phyloP scores from a whole-genome alignment of 352 stramenopile genomes.

The Pythium scleroteichum region DNA sequence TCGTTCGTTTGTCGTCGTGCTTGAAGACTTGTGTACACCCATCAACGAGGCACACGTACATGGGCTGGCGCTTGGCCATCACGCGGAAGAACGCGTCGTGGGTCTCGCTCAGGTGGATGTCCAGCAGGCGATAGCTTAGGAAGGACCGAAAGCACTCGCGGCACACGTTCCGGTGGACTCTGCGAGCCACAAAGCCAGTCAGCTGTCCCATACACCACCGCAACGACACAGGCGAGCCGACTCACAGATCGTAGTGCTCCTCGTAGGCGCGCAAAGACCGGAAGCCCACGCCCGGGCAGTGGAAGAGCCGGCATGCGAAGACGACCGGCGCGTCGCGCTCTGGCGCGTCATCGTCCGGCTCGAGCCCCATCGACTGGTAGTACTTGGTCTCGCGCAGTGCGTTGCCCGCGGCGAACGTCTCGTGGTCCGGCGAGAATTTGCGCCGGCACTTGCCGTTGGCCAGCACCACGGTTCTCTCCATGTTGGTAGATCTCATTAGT shows the following conservation, averaged over 20 bases:
- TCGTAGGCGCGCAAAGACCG: slow-evolving; percentile 49
- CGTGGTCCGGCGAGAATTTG: slow-evolving; percentile 51
- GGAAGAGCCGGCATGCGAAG: slow-evolving; percentile 48
- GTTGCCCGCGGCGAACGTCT: slow-evolving; percentile 48
- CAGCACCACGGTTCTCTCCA: slow-evolving; percentile 37
- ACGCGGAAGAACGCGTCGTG: slow-evolving; percentile 70
- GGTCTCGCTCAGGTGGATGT: slow-evolving; percentile 63
- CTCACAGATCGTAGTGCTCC: slow-evolving; percentile 67
- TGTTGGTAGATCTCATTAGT: slow-evolving; percentile 11
- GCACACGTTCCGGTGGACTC: slow-evolving; percentile 48
- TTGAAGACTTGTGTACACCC: slow-evolving; percentile 45
- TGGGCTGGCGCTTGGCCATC: slow-evolving; percentile 57
- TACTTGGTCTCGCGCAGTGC: slow-evolving; percentile 45
- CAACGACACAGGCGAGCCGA: too few species aligned
- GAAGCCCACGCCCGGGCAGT: slow-evolving; percentile 44
- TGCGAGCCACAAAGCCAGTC: not conserved
- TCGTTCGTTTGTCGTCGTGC: slow-evolving; percentile 51
- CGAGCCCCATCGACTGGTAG: slow-evolving; percentile 31
- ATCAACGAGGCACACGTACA: slow-evolving; percentile 59
- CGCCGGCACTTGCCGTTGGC: slow-evolving; percentile 51
- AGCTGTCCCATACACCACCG: too few species aligned
- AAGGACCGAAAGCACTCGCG: slow-evolving; percentile 52
- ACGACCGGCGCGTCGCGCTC: slow-evolving; percentile 4
- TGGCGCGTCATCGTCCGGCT: not conserved
- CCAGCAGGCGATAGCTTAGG: slow-evolving; percentile 47